Evolutionary conservation across 345 rosid species (phyloP).

Genomic region (Stellera chamaejasme): DNA sequence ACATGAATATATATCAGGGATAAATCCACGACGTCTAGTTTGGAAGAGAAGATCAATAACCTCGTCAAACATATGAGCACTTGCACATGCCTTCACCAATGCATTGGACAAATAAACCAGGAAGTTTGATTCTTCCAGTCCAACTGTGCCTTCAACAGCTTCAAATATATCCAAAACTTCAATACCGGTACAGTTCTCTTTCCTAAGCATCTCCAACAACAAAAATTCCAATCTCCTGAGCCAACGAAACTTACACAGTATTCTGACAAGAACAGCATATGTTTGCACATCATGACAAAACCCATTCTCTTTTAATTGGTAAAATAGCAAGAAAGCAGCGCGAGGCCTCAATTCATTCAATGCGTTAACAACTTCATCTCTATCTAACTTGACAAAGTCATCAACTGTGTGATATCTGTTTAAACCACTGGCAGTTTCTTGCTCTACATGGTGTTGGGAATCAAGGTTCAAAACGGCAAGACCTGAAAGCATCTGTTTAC

Average conservation of each 20-base stretch:
- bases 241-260: slow-evolving; percentile 22
- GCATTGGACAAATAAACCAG: slow-evolving; percentile 30
- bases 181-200: slow-evolving; percentile 23
- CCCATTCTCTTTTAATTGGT: slow-evolving; percentile 26
- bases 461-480: slow-evolving; percentile 18
- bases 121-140: slow-evolving; percentile 15
- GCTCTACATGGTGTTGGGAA: slow-evolving; percentile 14
- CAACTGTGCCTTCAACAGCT: slow-evolving; percentile 20
- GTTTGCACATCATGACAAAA: slow-evolving; percentile 32
- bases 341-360: slow-evolving; percentile 31
- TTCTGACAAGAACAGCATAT: slow-evolving; percentile 34
- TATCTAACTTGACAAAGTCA: slow-evolving; percentile 19
- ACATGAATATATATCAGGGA: slow-evolving; percentile 28
- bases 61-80: slow-evolving; percentile 44
- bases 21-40: slow-evolving; percentile 23
- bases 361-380: slow-evolving; percentile 20
- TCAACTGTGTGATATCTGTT: slow-evolving; percentile 7
- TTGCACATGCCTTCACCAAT: slow-evolving; percentile 45
- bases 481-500: slow-evolving; percentile 7
- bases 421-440: slow-evolving; percentile 3
- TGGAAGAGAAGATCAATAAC: slow-evolving; percentile 41
- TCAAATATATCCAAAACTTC: slow-evolving; percentile 34
- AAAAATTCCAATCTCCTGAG: slow-evolving; percentile 21
- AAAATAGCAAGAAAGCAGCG: slow-evolving; percentile 36
- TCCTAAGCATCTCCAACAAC: slow-evolving; percentile 32